phyloP scores from a whole-genome alignment of 345 rosid species.

The Eutrema heterophyllum region DNA sequence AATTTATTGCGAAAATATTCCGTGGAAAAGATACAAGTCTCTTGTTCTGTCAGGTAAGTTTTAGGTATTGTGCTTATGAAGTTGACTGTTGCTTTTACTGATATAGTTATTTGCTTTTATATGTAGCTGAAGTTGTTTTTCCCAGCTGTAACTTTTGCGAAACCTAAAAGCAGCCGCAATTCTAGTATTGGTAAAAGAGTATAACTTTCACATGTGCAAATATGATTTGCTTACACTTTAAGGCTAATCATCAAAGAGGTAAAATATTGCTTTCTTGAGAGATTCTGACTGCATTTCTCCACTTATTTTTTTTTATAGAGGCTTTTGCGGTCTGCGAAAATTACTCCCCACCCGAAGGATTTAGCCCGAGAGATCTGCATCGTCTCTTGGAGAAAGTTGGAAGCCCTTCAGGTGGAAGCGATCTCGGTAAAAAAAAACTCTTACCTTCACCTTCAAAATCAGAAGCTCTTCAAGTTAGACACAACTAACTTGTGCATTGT shows the following conservation, averaged over 20 bases:
- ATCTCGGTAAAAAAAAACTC: constrained; percentile 53
- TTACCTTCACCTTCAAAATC: background rate
- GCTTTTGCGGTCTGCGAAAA: constrained; percentile 96
- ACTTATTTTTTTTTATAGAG: constrained; percentile 47
- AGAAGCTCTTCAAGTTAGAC: constrained; percentile 19
- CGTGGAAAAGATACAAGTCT: constrained; percentile 99
- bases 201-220: constrained; percentile 1
- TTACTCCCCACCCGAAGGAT: constrained; percentile 85
- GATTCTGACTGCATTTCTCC: constrained; percentile 13
- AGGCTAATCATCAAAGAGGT: constrained; percentile 9
- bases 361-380: constrained; percentile 72
- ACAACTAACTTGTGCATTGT: constrained; percentile 23
- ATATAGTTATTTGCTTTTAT: constrained; percentile 8
- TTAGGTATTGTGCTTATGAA: background rate
- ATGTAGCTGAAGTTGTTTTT: constrained; percentile 86
- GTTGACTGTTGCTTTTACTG: background rate
- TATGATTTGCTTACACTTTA: constrained; percentile 19
- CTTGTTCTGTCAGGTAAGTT: constrained; percentile 78
- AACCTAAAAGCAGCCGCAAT: constrained; percentile 98
- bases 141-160: constrained; percentile 88
- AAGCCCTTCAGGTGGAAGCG: constrained; percentile 79
- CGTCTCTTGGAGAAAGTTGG: constrained; percentile 85
- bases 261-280: background rate
- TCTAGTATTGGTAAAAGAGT: constrained; percentile 80
- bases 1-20: constrained; percentile 86